These are phyloP conservation scores for Exophiala spinifera DNA, from an alignment of 2,329 filamentous ascomycete species.

Conservation along the genomic window DNA sequence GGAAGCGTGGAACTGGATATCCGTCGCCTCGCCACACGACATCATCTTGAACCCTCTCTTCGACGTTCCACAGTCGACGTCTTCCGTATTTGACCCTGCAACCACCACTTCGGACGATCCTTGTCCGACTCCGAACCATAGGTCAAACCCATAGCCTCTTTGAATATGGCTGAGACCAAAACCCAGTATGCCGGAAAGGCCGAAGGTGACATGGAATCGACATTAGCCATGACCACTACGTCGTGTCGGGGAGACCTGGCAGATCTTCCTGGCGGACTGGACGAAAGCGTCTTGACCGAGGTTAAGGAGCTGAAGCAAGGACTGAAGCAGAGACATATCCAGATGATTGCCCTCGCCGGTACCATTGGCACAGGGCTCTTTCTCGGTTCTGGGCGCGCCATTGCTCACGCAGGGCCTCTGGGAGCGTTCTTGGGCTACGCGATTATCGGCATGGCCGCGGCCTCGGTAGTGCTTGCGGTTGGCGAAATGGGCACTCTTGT, in stretches of 20 bases:
- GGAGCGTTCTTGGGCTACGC: conserved; percentile 54
- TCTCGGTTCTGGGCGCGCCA: conserved; percentile 36
- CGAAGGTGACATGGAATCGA: neutral
- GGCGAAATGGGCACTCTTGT: conserved; percentile 42
- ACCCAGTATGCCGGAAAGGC: neutral
- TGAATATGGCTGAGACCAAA: neutral
- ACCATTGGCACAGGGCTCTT: conserved; percentile 40
- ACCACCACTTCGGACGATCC: too few relatives aligned
- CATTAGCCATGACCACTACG: neutral
- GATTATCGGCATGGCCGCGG: conserved; percentile 48
- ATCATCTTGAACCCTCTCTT: too few relatives aligned
- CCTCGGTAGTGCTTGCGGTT: conserved; percentile 41
- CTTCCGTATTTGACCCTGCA: too few relatives aligned
- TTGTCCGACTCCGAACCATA: too few relatives aligned
- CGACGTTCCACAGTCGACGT: too few relatives aligned
- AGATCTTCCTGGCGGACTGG: neutral
- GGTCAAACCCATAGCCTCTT: neutral
- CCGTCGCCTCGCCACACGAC: too few relatives aligned
- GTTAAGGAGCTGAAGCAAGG: neutral
- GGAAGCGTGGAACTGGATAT: too few relatives aligned
- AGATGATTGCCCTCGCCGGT: conserved; percentile 39
- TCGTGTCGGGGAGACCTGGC: neutral
- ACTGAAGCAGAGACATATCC: conserved; percentile 3
- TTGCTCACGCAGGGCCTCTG: conserved; percentile 37
- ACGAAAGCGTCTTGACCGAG: neutral